Evolutionary conservation across 2,329 filamentous ascomycete genomes (phyloP), one percentile per base, ranked within the genome.

Genomic region (Aschersonia sp.): DNA sequence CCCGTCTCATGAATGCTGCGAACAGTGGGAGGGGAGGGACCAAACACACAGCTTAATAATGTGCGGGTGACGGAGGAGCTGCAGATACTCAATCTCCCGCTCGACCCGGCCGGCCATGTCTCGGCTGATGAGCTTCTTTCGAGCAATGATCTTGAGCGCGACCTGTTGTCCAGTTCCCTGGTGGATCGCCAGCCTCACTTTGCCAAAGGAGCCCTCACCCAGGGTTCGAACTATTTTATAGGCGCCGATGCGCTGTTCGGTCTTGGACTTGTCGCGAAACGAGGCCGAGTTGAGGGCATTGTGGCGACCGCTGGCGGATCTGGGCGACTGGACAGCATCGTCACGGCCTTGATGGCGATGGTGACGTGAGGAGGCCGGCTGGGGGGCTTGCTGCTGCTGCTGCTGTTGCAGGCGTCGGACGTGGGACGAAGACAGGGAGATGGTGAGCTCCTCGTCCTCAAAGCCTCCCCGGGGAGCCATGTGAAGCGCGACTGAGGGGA

Each of bases 51-150:
- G 76, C 69, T 98, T 98, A 72, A 98, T 98, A 63, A 98, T 98
- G 67, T 98, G 92, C 41, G 92, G 92, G 65, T 98, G 92, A 51
- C 92, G 82, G 51, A 98, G 74, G 51, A 98, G 72, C 69, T 98
- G 92, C 53, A 98, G 76, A 62, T 98, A 98, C 65, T 95, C 89
- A 57, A 98, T 98, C 72, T 98, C 92, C 56, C 92, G 80, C 71
- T 98, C 92, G 53, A 98, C 94, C 51, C 92, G 80, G 51, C 92
- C 92, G 47, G 94, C 89, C 92, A 98, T 97, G 66, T 98, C 92
- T 59, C 90, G 77, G 56, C 89, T 97, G 57, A 95, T 87, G 59
- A 98, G 77, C 71, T 95, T 94, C 71, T 92, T 92, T 55, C 92
- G 79, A 41, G 88, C 86, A 60, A 98, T 98, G 61, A 97, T 95